phyloP scores from a whole-genome alignment of 2,329 filamentous ascomycete genomes.

The Xylariomycetidae sp. region DNA sequence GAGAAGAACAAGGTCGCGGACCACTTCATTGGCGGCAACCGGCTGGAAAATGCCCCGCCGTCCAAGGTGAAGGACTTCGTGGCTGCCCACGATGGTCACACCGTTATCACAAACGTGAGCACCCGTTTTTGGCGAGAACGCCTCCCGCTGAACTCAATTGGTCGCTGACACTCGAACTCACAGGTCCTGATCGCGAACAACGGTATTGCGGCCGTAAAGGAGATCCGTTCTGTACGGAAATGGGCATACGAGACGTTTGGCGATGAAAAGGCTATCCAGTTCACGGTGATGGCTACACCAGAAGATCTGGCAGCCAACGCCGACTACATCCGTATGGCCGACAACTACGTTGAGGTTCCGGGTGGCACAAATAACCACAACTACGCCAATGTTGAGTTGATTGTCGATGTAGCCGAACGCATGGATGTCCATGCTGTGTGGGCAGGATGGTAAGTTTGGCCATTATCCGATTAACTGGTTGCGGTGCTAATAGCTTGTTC shows the following conservation, averaged over 20 bases:
- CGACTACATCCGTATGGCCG: constrained; percentile 99
- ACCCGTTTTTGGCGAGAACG: neutral
- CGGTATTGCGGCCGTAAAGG: constrained; percentile 98
- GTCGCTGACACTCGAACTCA: constrained; percentile 3
- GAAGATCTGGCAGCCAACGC: constrained; percentile 97
- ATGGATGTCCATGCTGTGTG: constrained; percentile 98
- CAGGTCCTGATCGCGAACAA: constrained; percentile 99
- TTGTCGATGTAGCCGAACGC: constrained; percentile 96
- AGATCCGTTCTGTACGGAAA: constrained; percentile 98
- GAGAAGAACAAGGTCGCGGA: constrained; percentile 76
- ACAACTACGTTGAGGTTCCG: constrained; percentile 98
- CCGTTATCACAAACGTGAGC: constrained; percentile 93
- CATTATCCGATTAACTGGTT: neutral
- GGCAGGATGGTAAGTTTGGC: constrained; percentile 79
- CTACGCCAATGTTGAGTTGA: constrained; percentile 98
- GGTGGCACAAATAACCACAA: constrained; percentile 99
- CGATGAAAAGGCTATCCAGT: constrained; percentile 96
- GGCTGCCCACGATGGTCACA: constrained; percentile 81
- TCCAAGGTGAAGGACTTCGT: constrained; percentile 97
- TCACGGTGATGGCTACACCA: constrained; percentile 98
- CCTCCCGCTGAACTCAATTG: neutral
- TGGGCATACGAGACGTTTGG: constrained; percentile 99
- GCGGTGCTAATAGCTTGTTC: constrained; percentile 1
- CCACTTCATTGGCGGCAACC: constrained; percentile 97
- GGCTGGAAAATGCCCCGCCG: constrained; percentile 71